These are phyloP conservation scores for Lasiodiplodia hormozganensis DNA, from an alignment of 2,329 filamentous ascomycete genomes.

Conservation along the genomic window DNA sequence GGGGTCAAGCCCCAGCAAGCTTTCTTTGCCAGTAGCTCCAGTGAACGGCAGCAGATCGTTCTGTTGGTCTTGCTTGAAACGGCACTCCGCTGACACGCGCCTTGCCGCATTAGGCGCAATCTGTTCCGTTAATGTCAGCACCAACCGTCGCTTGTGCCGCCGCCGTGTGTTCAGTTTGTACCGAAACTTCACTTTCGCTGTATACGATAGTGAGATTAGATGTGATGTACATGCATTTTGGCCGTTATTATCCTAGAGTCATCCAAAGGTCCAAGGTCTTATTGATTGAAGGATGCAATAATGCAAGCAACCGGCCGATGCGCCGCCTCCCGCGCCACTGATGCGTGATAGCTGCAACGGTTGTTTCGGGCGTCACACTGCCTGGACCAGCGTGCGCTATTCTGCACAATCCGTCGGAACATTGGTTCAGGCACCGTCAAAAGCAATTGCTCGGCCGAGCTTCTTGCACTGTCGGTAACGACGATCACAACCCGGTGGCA, in stretches of 20 bases:
- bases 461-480: not conserved
- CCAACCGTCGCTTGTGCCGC: not conserved
- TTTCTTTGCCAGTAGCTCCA: not conserved
- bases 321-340: conserved; percentile 5
- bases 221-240: not conserved
- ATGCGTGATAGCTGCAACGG: conserved; percentile 14
- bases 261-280: not conserved
- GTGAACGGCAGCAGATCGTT: not conserved
- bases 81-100: not conserved
- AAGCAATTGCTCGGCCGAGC: conserved; percentile 3
- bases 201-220: not conserved
- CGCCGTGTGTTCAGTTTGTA: not conserved
- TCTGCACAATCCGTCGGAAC: conserved; percentile 1
- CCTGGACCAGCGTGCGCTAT: not conserved
- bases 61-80: conserved; percentile 4
- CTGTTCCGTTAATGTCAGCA: conserved; percentile 5
- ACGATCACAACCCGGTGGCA: not conserved
- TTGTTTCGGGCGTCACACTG: conserved; percentile 3
- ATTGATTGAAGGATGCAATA: not conserved
- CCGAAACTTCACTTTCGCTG: not conserved
- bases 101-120: not conserved
- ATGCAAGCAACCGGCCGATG: not conserved
- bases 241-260: not conserved
- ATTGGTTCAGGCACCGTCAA: not conserved
- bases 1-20: not conserved